Evolutionary conservation across 805 yeast genomes (phyloP), one percentile per base, ranked within the genome.

Genomic region (Candida stauntonica): DNA sequence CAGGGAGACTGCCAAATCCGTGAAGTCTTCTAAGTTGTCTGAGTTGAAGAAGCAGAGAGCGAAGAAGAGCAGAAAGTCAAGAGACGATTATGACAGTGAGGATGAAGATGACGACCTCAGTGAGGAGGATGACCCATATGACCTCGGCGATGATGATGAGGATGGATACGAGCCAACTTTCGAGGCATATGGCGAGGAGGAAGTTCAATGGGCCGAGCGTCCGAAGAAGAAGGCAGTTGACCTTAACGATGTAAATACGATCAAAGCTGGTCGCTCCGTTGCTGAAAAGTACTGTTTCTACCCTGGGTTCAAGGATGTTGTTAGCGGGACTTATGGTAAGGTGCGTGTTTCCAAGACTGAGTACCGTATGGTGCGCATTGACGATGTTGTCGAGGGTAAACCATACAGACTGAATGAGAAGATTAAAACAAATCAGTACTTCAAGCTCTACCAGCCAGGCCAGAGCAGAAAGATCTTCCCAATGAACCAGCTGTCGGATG

Each of bases 311-410:
- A 78, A 74, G 32, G 78, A 75, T 15, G 72, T 74, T 1, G 74
- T 86, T 13, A 68, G 73, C 15, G 94, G 86, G 16, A 79, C 94
- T 35, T 86, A 71, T 57, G 95, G 89, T 26, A 75, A 89, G 48
- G 79, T 93, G 39, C 88, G 86, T 57, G 75, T 93, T 39, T 77
- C 81, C 21, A 67, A 69, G 52, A 73, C 81, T 9, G 74, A 76
- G 37, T 91, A 93, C 62, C 73, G 97, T 52, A 73, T 91, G 76
- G 95, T 91, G 34, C 81, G 77, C 55, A 78, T 93, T 31, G 83
- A 80, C 48, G 81, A 75, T 38, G 75, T 84, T 7, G 73, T 72
- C 18, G 62, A 66, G 33, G 72, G 68, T 31, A 70, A 66, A 45
- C 75, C 79, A 14, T 79, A 78, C 54, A 62, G 59, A 26, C 65